These are phyloP conservation scores for Luffa aegyptiaca DNA, from an alignment of 306 rosid species.

Conservation along the genomic window DNA sequence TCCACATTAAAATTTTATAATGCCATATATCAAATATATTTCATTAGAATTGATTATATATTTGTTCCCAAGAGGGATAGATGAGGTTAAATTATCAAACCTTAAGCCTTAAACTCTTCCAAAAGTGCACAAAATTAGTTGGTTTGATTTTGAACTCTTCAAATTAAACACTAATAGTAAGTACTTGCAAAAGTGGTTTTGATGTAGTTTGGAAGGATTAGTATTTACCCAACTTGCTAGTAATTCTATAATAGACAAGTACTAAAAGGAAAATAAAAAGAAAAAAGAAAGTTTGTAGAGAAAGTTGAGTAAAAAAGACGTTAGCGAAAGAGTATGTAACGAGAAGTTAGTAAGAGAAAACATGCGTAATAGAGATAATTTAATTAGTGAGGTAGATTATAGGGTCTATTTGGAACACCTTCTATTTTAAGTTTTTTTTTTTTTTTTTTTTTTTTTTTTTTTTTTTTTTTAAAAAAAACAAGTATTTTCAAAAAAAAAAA, in stretches of 20 bases:
- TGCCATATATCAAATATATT: neutral
- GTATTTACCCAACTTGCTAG: neutral
- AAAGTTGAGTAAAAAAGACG: neutral
- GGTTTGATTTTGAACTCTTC: neutral
- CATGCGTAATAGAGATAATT: too few relatives aligned
- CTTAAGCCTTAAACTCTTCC: neutral
- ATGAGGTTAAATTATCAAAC: neutral
- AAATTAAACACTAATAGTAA: neutral
- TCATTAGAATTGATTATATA: neutral
- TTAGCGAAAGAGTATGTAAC: neutral
- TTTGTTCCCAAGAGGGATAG: neutral
- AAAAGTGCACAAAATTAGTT: neutral
- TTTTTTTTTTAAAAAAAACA: too few relatives aligned
- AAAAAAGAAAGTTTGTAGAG: neutral
- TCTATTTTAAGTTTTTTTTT: too few relatives aligned
- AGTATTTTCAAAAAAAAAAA: too few relatives aligned
- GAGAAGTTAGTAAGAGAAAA: too few relatives aligned
- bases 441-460: too few relatives aligned
- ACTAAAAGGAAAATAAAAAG: neutral
- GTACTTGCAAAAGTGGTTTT: neutral
- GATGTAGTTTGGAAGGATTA: neutral
- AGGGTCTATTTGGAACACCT: too few relatives aligned
- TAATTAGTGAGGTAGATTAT: too few relatives aligned
- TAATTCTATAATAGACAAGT: neutral
- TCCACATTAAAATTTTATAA: neutral